These are phyloP conservation scores for Jackrogersella multiformis DNA, from an alignment of 495 filamentous ascomycete genomes.

Conservation along the genomic window DNA sequence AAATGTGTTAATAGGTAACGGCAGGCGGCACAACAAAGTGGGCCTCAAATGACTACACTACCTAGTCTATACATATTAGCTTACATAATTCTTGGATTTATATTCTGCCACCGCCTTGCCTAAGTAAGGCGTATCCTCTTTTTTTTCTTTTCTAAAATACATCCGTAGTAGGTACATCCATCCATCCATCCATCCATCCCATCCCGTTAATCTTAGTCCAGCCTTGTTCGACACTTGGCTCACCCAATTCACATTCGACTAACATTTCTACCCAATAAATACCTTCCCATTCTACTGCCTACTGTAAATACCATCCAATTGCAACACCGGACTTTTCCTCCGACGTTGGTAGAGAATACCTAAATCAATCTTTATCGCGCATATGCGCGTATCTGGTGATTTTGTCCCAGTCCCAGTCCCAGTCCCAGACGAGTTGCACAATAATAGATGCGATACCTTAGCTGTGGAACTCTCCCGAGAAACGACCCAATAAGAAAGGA, in stretches of 20 bases:
- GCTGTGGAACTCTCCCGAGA: slow-evolving; percentile 30
- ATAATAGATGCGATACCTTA: slow-evolving; percentile 25
- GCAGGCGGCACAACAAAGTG: neutral
- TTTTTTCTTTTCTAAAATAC: neutral
- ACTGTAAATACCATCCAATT: slow-evolving; percentile 26
- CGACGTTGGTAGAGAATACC: slow-evolving; percentile 11
- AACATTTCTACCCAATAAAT: slow-evolving; percentile 16
- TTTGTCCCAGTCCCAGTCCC: neutral
- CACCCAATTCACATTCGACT: slow-evolving; percentile 19
- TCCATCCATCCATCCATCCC: too few species aligned
- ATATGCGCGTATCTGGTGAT: slow-evolving; percentile 20
- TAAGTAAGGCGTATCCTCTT: neutral
- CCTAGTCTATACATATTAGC: neutral
- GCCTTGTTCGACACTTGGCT: slow-evolving; percentile 6
- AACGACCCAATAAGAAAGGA: slow-evolving; percentile 24
- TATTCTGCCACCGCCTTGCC: slow-evolving; percentile 13
- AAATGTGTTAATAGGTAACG: too few species aligned
- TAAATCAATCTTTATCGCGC: slow-evolving; percentile 31
- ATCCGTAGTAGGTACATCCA: too few species aligned
- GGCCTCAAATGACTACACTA: too few species aligned
- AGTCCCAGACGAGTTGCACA: slow-evolving; percentile 18
- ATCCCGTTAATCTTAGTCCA: slow-evolving; percentile 8
- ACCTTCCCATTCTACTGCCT: neutral
- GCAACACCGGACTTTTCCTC: neutral
- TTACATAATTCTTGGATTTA: neutral